Evolutionary conservation across 2,329 filamentous ascomycete genomes (phyloP).

Genomic region (Shiraia sp.): DNA sequence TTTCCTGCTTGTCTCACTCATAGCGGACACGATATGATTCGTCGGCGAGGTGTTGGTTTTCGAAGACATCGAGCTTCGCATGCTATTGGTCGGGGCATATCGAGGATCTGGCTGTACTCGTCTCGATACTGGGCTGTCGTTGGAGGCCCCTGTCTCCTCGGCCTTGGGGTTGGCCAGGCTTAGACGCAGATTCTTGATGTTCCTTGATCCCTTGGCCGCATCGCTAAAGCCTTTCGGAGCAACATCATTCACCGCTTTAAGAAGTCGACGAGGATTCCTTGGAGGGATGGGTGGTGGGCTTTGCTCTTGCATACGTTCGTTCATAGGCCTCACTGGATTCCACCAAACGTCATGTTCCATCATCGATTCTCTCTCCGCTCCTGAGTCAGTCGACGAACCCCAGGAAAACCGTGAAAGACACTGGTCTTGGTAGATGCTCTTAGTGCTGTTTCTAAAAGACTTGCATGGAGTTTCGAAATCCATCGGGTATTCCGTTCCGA

Average conservation of each 20-base stretch:
- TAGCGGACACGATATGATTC: too few relatives aligned
- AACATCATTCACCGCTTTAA: neutral
- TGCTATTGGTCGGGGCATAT: too few relatives aligned
- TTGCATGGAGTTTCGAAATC: neutral
- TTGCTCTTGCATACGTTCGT: neutral
- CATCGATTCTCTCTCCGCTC: neutral
- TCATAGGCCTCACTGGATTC: conserved; percentile 1
- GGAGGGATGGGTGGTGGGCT: conserved; percentile 1
- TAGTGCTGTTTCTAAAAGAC: neutral
- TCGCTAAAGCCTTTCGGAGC: neutral
- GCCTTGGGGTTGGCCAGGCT: neutral
- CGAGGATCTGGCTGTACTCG: neutral
- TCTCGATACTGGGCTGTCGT: neutral
- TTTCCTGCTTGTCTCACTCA: too few relatives aligned
- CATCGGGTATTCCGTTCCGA: neutral
- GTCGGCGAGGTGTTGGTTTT: too few relatives aligned
- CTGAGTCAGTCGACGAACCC: conserved; percentile 4
- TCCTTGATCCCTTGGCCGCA: neutral
- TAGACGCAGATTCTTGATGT: conserved; percentile 4
- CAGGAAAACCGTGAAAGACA: conserved; percentile 4
- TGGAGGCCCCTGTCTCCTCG: neutral
- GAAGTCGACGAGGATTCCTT: conserved; percentile 3
- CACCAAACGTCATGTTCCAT: neutral
- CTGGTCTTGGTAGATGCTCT: neutral
- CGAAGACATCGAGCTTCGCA: too few relatives aligned